phyloP scores from a whole-genome alignment of 352 stramenopile genomes.

The Pythium brachiatum region DNA sequence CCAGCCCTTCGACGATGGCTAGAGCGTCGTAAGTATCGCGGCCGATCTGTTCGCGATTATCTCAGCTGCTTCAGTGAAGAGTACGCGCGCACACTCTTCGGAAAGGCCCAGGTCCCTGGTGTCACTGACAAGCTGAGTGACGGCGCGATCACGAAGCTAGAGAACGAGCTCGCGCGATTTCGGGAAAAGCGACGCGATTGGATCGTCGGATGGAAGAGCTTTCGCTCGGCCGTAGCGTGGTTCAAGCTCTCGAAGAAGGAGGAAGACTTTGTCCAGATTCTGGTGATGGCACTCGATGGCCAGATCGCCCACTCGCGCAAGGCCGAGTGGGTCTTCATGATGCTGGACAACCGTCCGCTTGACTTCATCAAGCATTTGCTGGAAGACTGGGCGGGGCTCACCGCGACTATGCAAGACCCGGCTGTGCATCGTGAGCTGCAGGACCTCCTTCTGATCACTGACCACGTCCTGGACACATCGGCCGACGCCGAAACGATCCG shows the following conservation, averaged over 20 bases:
- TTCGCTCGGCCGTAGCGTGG: conserved; percentile 55
- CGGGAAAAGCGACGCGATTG: conserved; percentile 33
- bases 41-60: conserved; percentile 24
- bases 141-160: conserved; percentile 35
- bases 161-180: conserved; percentile 33
- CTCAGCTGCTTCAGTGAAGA: conserved; percentile 36
- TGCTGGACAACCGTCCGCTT: conserved; percentile 30
- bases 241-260: conserved; percentile 41
- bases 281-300: conserved; percentile 65
- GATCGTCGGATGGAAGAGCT: conserved; percentile 66
- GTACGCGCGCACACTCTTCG: conserved; percentile 9
- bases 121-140: background rate
- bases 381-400: conserved; percentile 39
- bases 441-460: conserved; percentile 47
- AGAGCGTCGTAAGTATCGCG: conserved; percentile 4
- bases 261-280: conserved; percentile 31
- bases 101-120: background rate
- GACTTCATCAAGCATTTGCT: conserved; percentile 32
- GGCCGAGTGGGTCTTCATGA: conserved; percentile 34
- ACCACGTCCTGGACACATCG: conserved; percentile 34
- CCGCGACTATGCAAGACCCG: background rate
- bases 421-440: background rate
- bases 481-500: conserved; percentile 20
- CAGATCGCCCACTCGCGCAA: conserved; percentile 34
- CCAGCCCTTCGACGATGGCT: conserved; percentile 25